Evolutionary conservation across 2,329 filamentous ascomycete genomes (phyloP).

Genomic region (Colletotrichum tofieldiae): DNA sequence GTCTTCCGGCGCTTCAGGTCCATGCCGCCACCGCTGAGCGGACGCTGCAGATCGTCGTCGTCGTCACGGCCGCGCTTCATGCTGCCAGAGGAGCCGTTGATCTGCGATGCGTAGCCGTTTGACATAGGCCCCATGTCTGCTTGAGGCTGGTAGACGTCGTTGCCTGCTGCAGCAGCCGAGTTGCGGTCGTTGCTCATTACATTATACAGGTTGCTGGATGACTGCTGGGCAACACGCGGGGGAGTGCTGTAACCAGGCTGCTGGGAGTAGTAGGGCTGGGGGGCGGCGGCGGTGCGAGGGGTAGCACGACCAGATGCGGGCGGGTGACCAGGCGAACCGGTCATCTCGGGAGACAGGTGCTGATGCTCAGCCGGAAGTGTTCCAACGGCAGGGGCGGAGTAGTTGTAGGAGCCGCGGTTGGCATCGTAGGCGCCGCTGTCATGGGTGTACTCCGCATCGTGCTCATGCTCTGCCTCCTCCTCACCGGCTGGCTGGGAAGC

Average conservation of each 20-base stretch:
- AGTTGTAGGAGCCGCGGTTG: conserved; percentile 83
- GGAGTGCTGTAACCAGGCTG: conserved; percentile 83
- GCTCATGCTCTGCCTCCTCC: conserved; percentile 81
- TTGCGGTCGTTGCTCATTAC: conserved; percentile 87
- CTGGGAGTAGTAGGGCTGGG: conserved; percentile 81
- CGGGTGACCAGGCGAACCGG: conserved; percentile 84
- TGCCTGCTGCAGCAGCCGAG: conserved; percentile 72
- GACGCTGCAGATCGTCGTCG: conserved; percentile 72
- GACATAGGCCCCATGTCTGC: conserved; percentile 72
- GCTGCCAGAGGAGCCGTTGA: conserved; percentile 73
- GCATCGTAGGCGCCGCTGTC: conserved; percentile 82
- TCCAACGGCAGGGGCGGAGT: conserved; percentile 78
- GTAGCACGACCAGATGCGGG: conserved; percentile 88
- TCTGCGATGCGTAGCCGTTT: conserved; percentile 76
- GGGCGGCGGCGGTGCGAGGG: conserved; percentile 81
- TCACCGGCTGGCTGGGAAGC: conserved; percentile 70
- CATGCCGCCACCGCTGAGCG: conserved; percentile 72
- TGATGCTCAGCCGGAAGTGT: conserved; percentile 80
- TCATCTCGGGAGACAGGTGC: conserved; percentile 87
- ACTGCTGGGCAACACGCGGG: conserved; percentile 75
- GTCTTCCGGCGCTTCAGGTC: conserved; percentile 87
- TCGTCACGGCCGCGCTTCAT: conserved; percentile 70
- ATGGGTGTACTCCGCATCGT: conserved; percentile 89
- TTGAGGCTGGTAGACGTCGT: conserved; percentile 80
- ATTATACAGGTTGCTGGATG: conserved; percentile 88